Base-by-base conservation (phyloP, 1,139 yeast species). In the Candida mesenterica region DNA sequence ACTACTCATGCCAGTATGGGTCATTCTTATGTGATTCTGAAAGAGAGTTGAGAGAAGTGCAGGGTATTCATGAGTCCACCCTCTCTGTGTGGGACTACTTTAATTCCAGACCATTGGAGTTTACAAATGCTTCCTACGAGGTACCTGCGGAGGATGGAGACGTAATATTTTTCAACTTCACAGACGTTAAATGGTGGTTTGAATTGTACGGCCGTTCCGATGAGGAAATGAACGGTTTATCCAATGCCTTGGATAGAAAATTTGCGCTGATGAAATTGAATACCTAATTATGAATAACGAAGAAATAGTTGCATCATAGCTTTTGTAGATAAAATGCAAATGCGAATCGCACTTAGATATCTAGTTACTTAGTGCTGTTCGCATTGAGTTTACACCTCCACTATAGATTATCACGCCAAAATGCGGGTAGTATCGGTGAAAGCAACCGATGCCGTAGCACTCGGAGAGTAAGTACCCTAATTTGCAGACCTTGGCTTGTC, bases 21-120 rank as follows among this genome's bases (percentile, higher is more conserved):
- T 79, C 96, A 1, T 92, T 92, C 51, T 59, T 94, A 34, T 79
- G 77, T 49, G 85, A 92, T 53, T 73, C 75, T 26, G 96, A 92
- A 52, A 59, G 65, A 32, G 96, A 88, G 43, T 51, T 63, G 7
- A 61, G 59, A 19, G 48, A 52, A 19, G 44, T 51, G 1, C 60
- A 68, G 17, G 55, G 67, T 10, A 61, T 76, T 0, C 56, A 52
- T 6, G 53, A 62, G 2, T 63, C 69, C 12, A 86, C 97, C 0
- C 68, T 86, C 15, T 81, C 94, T 9, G 96, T 85, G 1, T 92
- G 98, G 98, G 96, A 89, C 59, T 89, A 92, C 54, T 92, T 92
- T 63, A 68, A 79, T 39, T 85, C 95, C 2, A 66, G 96, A 23
- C 72, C 72, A 17, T 59, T 57, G n/a, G 95, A 88, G 54, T 92